These are phyloP conservation scores for Neonothopanus nambi DNA, from an alignment of 1,284 basidiomycete species.

Conservation along the genomic window DNA sequence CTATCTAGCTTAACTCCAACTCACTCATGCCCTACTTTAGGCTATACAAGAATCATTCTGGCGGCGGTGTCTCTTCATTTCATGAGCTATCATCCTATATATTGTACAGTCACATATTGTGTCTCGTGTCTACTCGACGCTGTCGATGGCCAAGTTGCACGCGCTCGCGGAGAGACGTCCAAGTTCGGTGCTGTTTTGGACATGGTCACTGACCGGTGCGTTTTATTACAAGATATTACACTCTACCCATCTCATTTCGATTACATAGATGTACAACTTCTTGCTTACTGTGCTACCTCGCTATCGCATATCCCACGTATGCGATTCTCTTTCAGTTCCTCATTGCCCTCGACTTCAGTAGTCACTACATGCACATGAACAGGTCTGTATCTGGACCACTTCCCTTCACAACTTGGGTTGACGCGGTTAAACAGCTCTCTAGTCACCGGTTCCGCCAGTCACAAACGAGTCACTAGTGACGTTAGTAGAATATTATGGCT, in stretches of 20 bases:
- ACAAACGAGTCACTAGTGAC: conserved; percentile 90
- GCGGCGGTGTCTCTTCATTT: conserved; percentile 89
- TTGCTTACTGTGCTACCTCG: conserved; percentile 92
- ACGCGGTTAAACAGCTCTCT: conserved; percentile 67
- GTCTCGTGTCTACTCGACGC: conserved; percentile 96
- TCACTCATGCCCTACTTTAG: conserved; percentile 37
- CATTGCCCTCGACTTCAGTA: conserved; percentile 96
- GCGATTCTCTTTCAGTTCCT: conserved; percentile 92
- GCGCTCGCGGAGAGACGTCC: conserved; percentile 85
- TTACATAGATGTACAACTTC: conserved; percentile 87
- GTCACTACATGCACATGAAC: conserved; percentile 99
- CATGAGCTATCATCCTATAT: conserved; percentile 94
- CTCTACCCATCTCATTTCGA: neutral
- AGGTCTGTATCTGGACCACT: conserved; percentile 56
- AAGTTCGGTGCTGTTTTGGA: conserved; percentile 98
- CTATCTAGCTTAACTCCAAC: conserved; percentile 6
- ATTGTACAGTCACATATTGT: conserved; percentile 89
- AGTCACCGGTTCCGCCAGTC: conserved; percentile 88
- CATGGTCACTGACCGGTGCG: conserved; percentile 99
- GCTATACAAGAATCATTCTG: conserved; percentile 90
- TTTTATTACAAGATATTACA: conserved; percentile 14
- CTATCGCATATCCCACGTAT: conserved; percentile 82
- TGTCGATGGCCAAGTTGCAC: conserved; percentile 93
- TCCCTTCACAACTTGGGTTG: neutral
- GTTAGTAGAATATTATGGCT: conserved; percentile 90